Evolutionary conservation across 768 basidiomycete species (phyloP).

Genomic region (Auriscalpium orientale): DNA sequence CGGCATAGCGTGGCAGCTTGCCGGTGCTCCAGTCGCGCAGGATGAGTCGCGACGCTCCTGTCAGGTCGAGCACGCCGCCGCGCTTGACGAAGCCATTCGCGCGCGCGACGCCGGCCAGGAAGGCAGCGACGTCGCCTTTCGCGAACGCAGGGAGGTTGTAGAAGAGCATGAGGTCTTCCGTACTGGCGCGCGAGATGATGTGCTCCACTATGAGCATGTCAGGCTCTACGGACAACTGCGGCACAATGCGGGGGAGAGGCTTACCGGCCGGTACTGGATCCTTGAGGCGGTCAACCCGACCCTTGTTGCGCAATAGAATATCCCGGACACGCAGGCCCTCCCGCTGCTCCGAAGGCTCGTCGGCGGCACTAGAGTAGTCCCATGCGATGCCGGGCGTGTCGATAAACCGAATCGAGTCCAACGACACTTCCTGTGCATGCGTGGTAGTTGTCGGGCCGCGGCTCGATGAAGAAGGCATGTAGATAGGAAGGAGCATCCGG

Average conservation of each 20-base stretch:
- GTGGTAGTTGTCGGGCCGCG: constrained; percentile 67
- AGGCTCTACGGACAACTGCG: not conserved
- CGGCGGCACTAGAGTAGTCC: constrained; percentile 35
- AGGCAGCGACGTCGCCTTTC: constrained; percentile 57
- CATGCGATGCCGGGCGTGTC: constrained; percentile 86
- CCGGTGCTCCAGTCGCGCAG: constrained; percentile 81
- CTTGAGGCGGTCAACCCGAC: constrained; percentile 79
- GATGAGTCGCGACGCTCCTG: constrained; percentile 68
- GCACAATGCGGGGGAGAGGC: constrained; percentile 17
- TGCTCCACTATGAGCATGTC: constrained; percentile 42
- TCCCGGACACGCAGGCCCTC: constrained; percentile 49
- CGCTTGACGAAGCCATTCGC: constrained; percentile 67
- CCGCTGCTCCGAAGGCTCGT: constrained; percentile 31
- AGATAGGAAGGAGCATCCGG: constrained; percentile 47
- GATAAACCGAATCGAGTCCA: constrained; percentile 55
- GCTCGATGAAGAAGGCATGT: constrained; percentile 36
- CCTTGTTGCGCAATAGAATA: constrained; percentile 70
- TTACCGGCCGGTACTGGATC: constrained; percentile 65
- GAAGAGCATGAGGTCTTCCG: constrained; percentile 83
- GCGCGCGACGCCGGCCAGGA: constrained; percentile 73
- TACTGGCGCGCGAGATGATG: constrained; percentile 58
- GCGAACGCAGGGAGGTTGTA: constrained; percentile 80
- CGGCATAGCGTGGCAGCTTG: constrained; percentile 65
- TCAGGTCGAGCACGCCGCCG: constrained; percentile 67
- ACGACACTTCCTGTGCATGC: constrained; percentile 52